phyloP scores from a whole-genome alignment of 257 asterid genomes.

The Nicotiana noctiflora region DNA sequence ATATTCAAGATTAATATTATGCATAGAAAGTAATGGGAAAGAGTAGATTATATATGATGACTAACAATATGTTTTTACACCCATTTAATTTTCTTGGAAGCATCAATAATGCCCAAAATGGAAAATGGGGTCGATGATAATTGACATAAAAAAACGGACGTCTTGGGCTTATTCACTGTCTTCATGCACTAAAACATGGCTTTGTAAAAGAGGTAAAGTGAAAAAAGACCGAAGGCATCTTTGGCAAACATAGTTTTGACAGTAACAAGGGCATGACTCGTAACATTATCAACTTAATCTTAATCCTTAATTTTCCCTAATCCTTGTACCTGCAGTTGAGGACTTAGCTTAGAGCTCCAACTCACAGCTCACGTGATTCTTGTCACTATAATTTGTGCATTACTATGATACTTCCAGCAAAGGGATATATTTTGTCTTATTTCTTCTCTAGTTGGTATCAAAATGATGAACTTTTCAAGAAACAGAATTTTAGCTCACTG shows the following conservation, averaged over 20 bases:
- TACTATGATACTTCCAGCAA: not conserved
- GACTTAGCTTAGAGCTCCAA: not conserved
- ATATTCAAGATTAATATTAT: not conserved
- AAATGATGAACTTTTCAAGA: conserved; percentile 1
- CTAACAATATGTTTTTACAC: not conserved
- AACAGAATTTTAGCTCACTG: not conserved
- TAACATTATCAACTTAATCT: not conserved
- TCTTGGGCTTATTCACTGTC: not conserved
- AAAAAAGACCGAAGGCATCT: not conserved
- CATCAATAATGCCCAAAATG: not conserved
- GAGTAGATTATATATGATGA: not conserved
- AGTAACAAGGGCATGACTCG: not conserved
- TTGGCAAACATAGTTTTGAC: not conserved
- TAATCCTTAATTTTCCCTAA: not conserved
- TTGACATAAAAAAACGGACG: not conserved
- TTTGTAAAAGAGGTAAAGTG: not conserved
- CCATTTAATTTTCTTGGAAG: not conserved
- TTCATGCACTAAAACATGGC: not conserved
- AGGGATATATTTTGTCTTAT: not conserved
- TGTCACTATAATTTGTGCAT: not conserved
- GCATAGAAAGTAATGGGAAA: not conserved
- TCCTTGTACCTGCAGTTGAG: not conserved
- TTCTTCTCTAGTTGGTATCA: not conserved
- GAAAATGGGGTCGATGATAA: not conserved
- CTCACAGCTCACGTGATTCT: not conserved